A percentile compares a stretch with the other conserved stretches of the same genome.
Evolutionary conservation across 2,329 filamentous ascomycete species (phyloP).

Genomic region (Fusarium sp.): DNA sequence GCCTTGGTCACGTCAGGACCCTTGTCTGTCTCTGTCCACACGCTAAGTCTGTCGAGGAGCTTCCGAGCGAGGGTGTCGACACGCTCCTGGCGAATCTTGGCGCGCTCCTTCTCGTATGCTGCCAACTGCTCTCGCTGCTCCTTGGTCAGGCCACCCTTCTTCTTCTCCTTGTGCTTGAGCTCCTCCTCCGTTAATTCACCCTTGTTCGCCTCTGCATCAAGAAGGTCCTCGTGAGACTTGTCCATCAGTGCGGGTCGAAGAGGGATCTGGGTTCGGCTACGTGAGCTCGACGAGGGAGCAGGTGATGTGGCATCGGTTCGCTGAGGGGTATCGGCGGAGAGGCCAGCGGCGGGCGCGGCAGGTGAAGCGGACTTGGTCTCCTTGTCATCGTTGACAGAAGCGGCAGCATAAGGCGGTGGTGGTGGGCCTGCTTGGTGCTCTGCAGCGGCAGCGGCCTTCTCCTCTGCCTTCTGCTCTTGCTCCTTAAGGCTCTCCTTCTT

Average conservation of each 20-base stretch:
- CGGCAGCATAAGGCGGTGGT: slow-evolving; percentile 50
- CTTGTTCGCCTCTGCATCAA: slow-evolving; percentile 69
- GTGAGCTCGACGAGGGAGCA: slow-evolving; percentile 55
- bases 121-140: slow-evolving; percentile 93
- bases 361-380: slow-evolving; percentile 43
- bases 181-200: slow-evolving; percentile 73
- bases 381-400: slow-evolving; percentile 53
- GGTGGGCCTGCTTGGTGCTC: slow-evolving; percentile 43
- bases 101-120: slow-evolving; percentile 87
- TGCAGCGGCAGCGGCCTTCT: slow-evolving; percentile 37
- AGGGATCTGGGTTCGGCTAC: slow-evolving; percentile 67
- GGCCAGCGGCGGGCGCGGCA: slow-evolving; percentile 17
- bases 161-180: slow-evolving; percentile 71
- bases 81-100: slow-evolving; percentile 85
- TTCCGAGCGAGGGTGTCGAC: slow-evolving; percentile 86
- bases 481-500: slow-evolving; percentile 64
- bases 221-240: slow-evolving; percentile 70
- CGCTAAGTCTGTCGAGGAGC: slow-evolving; percentile 85
- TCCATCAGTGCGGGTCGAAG: slow-evolving; percentile 90
- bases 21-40: slow-evolving; percentile 99
- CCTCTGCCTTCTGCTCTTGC: slow-evolving; percentile 41
- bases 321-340: slow-evolving; percentile 35
- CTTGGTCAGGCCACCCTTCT: slow-evolving; percentile 85
- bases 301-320: slow-evolving; percentile 52
- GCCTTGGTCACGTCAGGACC: slow-evolving; percentile 82